Conservation (phyloP, 176 grass and related monocot species). For the Aechmea fasciata region DNA sequence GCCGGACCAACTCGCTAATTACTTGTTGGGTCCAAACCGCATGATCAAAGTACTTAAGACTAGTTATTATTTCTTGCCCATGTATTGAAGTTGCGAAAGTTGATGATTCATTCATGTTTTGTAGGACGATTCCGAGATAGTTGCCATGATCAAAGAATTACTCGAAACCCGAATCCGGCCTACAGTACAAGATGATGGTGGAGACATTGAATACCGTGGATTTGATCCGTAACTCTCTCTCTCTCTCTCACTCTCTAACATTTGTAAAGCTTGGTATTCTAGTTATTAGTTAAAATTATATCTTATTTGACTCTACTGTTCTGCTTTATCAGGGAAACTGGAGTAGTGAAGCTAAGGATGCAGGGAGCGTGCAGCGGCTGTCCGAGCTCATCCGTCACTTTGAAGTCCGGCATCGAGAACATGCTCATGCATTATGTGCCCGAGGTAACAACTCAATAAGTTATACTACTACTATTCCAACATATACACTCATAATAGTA, state of each 20-base stretch:
- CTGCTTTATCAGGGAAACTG: slow-evolving; percentile 51
- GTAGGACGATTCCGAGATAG: slow-evolving; percentile 98
- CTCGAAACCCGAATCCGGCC: slow-evolving; percentile 90
- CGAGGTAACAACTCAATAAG: slow-evolving; percentile 41
- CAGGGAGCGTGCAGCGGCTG: slow-evolving; percentile 97
- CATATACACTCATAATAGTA: too few relatives aligned
- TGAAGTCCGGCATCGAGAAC: slow-evolving; percentile 98
- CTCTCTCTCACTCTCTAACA: slow-evolving; percentile 21
- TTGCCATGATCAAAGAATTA: slow-evolving; percentile 99
- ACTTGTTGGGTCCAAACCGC: too few relatives aligned
- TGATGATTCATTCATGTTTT: background rate
- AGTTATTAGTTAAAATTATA: background rate
- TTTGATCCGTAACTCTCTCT: slow-evolving; percentile 54
- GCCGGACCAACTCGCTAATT: too few relatives aligned
- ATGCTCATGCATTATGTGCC: slow-evolving; percentile 99
- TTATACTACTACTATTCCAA: background rate
- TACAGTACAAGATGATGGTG: slow-evolving; percentile 97
- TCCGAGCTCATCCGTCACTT: slow-evolving; percentile 87
- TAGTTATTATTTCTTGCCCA: background rate
- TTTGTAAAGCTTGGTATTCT: background rate
- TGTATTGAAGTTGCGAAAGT: background rate
- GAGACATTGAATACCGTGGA: slow-evolving; percentile 89
- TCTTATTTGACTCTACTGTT: background rate
- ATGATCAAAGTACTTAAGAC: slow-evolving; percentile 18
- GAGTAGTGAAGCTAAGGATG: slow-evolving; percentile 89